A percentile compares a stretch with the other conserved stretches of the same genome.
phyloP scores from a whole-genome alignment of 2,329 filamentous ascomycete genomes.

The Neurospora crassa region DNA sequence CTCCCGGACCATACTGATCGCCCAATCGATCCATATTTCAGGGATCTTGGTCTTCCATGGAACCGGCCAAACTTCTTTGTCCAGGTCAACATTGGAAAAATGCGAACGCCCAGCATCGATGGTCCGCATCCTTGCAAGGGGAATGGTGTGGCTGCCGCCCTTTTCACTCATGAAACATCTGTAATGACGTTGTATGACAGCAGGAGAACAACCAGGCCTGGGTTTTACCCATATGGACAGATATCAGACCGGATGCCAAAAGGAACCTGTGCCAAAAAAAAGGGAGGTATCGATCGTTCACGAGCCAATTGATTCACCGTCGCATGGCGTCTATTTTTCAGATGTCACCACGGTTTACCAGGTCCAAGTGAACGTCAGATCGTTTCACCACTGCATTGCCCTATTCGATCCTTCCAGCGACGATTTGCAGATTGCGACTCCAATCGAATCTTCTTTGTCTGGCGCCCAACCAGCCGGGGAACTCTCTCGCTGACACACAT shows the following conservation, averaged over 20 bases:
- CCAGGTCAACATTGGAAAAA: background rate
- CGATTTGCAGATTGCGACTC: background rate
- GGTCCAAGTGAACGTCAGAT: background rate
- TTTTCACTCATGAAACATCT: background rate
- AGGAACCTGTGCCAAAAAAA: background rate
- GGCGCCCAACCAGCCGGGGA: background rate
- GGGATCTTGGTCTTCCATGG: background rate
- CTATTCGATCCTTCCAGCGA: background rate
- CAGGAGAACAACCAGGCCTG: background rate
- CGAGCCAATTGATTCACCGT: background rate
- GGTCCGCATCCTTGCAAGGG: background rate
- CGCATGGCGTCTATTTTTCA: background rate
- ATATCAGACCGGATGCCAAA: background rate
- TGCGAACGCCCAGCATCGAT: background rate
- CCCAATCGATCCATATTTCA: background rate
- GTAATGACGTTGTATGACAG: background rate
- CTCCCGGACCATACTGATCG: conserved; percentile 1
- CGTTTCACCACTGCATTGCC: background rate
- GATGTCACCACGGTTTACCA: background rate
- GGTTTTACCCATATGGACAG: background rate
- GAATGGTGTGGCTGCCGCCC: background rate
- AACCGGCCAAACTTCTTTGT: conserved; percentile 6
- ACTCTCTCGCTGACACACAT: background rate
- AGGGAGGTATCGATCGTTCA: background rate
- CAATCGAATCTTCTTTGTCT: background rate